Evolutionary conservation across 306 rosid species (phyloP), one percentile per base, ranked within the genome.

Genomic region (Oxytropis ochrocephala): DNA sequence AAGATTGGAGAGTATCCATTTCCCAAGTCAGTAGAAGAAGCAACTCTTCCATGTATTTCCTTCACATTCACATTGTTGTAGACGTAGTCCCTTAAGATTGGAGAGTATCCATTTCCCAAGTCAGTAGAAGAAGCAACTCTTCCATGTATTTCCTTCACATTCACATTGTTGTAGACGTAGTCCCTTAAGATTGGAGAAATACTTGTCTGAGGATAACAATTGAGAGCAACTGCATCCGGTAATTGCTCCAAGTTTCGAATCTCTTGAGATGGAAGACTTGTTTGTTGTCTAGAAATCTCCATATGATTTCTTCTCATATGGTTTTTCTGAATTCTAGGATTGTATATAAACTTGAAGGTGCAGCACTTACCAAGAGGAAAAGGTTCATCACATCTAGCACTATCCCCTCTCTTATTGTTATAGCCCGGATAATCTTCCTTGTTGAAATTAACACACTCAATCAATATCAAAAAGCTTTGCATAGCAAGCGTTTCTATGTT

Each of bases 331-430:
- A 69, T 21, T 60, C 41, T 47, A 9, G 12, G 55, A 47, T 7
- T 55, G 70, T 9, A 5, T 51, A 70, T 35, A 35, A 83, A 88
- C 62, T 70, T 85, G 21, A 63, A 88, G 21, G 90, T 85, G 56
- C 84, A 53, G 56, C 88, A 83, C 36, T 74, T 8, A n/a, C 94
- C 88, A 33, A 85, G 79, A 12, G 44, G 77, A 71, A 85, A 88
- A 53, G 85, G 75, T 36, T 64, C 6, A 75, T 85, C 88, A 52
- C 87, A 81, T 75, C 79, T 77, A 19, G 0, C 0, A 9, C 90
- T 10, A 58, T 83, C 76, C 4, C 94, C 88, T 72, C 90, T 58
- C 78, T 85, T 85, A 32, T 85, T 79, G 42, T 72, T 64, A 56
- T 85, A 88, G 64, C 83, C 76, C 0, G 79, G 86, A 42, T 80